Evolutionary conservation across 2,329 filamentous ascomycete species (phyloP).

Genomic region (Chalara sp.): DNA sequence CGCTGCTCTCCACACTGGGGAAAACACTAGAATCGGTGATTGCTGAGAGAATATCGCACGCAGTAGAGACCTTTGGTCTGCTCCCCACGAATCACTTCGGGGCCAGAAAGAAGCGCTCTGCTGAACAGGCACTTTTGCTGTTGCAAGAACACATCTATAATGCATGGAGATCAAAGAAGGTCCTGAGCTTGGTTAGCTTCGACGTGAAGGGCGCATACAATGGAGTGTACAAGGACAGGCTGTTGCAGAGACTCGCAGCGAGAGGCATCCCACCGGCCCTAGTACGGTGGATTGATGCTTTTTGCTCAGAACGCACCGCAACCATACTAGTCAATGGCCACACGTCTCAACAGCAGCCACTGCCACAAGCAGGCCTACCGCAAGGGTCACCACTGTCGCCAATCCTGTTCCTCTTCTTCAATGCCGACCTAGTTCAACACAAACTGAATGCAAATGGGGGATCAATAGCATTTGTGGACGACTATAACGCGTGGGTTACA

Average conservation of each 20-base stretch:
- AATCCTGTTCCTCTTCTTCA: slow-evolving; percentile 30
- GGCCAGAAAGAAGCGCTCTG: too few relatives aligned
- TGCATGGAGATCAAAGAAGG: not conserved
- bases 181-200: not conserved
- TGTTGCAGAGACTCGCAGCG: not conserved
- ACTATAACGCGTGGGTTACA: slow-evolving; percentile 16
- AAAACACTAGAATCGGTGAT: too few relatives aligned
- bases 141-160: too few relatives aligned
- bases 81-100: too few relatives aligned
- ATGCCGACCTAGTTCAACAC: slow-evolving; percentile 13
- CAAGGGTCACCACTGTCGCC: slow-evolving; percentile 30
- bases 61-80: too few relatives aligned
- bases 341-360: not conserved
- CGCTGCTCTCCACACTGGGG: too few relatives aligned
- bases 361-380: slow-evolving; percentile 16
- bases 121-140: too few relatives aligned
- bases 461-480: slow-evolving; percentile 24
- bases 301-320: not conserved
- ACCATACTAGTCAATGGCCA: not conserved
- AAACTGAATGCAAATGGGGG: slow-evolving; percentile 23
- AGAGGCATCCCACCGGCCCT: not conserved
- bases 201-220: not conserved
- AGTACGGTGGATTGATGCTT: not conserved
- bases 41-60: too few relatives aligned
- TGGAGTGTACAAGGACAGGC: not conserved